Base-by-base conservation (phyloP, 2,329 filamentous ascomycete species). In the Paecilomyces variotii region DNA sequence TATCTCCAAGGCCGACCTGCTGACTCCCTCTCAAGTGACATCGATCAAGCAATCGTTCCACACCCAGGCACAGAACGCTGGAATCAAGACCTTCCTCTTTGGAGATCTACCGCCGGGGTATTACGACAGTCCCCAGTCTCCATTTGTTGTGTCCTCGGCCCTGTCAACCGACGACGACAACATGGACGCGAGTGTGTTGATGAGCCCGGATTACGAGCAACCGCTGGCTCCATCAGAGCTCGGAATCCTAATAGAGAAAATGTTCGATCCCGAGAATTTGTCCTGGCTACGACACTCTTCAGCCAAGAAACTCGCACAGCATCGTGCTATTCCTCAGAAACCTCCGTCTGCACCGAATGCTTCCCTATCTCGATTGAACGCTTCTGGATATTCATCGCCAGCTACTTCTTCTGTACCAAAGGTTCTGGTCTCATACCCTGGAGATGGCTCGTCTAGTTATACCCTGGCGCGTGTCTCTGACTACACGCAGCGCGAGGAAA, bases 121-220 rank as follows among this genome's bases (percentile, higher is more conserved):
- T 25, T 39, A 26, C 19, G 62, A 68, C 49, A 63, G 64, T n/a
- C 66, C 73, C 1, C 70, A 72, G 11, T 77, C 77, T 59, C 84
- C 87, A 2, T 95, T 90, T 68, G 85, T 90, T 0, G 82, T 96
- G 24, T 97, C 93, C 1, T 94, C 89, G 24, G 83, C 84, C 11
- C 79, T 84, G 26, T 84, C 82, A 1, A 83, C 84, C 25, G 91
- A 97, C 66, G 78, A 85, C 60, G 90, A 96, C 45, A 85, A 82
- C 51, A 95, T 97, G 87, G 93, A 97, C 71, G 93, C 92, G 19
- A 96, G 91, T 67, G 79, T 96, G 0, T 81, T 97, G 19, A 97
- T 97, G 93, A 91, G 87, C 58, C 87, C 92, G 0, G 89, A 94
- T 67, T 97, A 97, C 69, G 79, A 94, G 12, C 87, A 90, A 61